A percentile compares a stretch with the other conserved stretches of the same genome.
Conservation (phyloP, 1,139 yeast genomes). For the Geotrichum aggregatum region DNA sequence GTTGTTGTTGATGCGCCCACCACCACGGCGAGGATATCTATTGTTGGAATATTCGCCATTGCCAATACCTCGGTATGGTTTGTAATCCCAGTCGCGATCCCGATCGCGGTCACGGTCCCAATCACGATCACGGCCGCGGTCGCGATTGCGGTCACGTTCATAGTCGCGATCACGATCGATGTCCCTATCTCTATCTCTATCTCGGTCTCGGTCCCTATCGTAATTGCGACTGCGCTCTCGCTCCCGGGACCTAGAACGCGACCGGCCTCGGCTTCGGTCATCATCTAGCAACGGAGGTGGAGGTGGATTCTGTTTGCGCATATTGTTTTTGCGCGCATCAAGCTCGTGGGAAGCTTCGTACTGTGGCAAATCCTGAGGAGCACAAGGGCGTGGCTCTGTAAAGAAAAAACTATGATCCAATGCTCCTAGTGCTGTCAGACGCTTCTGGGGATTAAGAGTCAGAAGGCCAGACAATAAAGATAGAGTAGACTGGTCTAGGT, state of each 20-base stretch:
- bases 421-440: slow-evolving; percentile 79
- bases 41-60: not conserved
- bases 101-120: slow-evolving; percentile 14
- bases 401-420: slow-evolving; percentile 64
- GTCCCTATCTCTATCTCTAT: slow-evolving; percentile 11
- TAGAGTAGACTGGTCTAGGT: slow-evolving; percentile 28
- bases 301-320: slow-evolving; percentile 3
- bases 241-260: not conserved
- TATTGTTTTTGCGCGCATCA: slow-evolving; percentile 52
- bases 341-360: slow-evolving; percentile 89
- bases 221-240: not conserved
- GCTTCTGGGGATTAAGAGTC: slow-evolving; percentile 57
- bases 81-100: slow-evolving; percentile 13
- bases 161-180: slow-evolving; percentile 11
- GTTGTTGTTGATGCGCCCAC: not conserved
- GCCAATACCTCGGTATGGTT: slow-evolving; percentile 3
- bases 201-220: slow-evolving; percentile 13
- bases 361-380: slow-evolving; percentile 54
- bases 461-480: slow-evolving; percentile 34
- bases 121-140: not conserved
- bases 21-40: not conserved
- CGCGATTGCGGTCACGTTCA: not conserved
- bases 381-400: slow-evolving; percentile 59
- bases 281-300: slow-evolving; percentile 1
- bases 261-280: not conserved